Conservation (phyloP, 2,329 filamentous ascomycete species). For the Fusarium succisae region DNA sequence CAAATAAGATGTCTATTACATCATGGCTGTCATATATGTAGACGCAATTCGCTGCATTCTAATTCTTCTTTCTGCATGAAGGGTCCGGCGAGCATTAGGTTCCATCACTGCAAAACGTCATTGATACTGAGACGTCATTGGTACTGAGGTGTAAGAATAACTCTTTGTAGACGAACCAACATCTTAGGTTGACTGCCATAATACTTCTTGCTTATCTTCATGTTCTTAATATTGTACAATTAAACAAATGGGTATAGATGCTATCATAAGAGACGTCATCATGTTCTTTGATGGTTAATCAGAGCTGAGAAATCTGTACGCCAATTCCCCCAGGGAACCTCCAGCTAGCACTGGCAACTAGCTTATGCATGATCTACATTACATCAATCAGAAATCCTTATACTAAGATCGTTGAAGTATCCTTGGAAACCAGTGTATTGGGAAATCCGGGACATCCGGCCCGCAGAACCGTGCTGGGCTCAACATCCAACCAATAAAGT, state of each 20-base stretch:
- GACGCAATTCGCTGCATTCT: not conserved
- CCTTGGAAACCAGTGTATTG: slow-evolving; percentile 8
- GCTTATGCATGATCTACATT: slow-evolving; percentile 11
- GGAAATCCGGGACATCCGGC: slow-evolving; percentile 24
- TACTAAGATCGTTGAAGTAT: not conserved
- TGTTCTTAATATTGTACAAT: slow-evolving; percentile 12
- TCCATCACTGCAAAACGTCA: not conserved
- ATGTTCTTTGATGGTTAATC: slow-evolving; percentile 25
- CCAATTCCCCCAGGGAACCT: slow-evolving; percentile 2
- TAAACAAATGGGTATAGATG: slow-evolving; percentile 38
- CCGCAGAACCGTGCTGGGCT: slow-evolving; percentile 30
- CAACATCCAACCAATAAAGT: slow-evolving; percentile 28
- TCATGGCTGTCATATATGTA: not conserved
- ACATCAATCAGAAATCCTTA: slow-evolving; percentile 10
- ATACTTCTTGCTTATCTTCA: not conserved
- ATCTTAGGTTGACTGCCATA: not conserved
- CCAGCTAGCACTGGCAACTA: not conserved
- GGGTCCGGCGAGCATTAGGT: not conserved
- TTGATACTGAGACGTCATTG: not conserved
- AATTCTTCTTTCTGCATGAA: not conserved
- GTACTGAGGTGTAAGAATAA: not conserved
- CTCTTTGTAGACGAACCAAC: not conserved
- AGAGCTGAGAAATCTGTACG: slow-evolving; percentile 16
- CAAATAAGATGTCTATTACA: not conserved
- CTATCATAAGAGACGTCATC: slow-evolving; percentile 33